Evolutionary conservation across 345 rosid species (phyloP).

Genomic region (Arabidopsis suecica): DNA sequence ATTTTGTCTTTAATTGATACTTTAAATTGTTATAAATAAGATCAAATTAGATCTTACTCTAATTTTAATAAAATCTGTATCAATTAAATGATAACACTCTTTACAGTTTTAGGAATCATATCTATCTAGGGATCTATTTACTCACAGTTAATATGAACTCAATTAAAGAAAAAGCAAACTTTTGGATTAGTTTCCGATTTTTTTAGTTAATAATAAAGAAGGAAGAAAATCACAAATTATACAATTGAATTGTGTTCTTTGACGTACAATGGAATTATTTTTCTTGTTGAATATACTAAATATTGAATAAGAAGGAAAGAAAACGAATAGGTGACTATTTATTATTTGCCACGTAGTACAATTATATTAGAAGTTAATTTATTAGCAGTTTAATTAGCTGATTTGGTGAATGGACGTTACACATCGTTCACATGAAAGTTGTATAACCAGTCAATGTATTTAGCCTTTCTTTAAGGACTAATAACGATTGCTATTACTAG

Average conservation of each 20-base stretch:
- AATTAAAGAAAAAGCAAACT: not conserved
- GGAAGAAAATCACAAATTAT: not conserved
- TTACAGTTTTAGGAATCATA: not conserved
- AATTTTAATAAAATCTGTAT: constrained; percentile 2
- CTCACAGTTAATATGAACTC: not conserved
- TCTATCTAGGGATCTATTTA: constrained; percentile 7
- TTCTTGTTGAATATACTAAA: not conserved
- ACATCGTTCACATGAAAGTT: constrained; percentile 7
- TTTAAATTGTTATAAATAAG: not conserved
- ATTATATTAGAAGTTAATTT: not conserved
- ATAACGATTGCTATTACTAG: not conserved
- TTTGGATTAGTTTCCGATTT: not conserved
- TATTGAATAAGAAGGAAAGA: not conserved
- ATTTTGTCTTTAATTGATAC: constrained; percentile 20
- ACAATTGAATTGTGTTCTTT: not conserved
- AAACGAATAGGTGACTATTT: not conserved
- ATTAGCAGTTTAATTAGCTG: not conserved
- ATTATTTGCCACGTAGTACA: not conserved
- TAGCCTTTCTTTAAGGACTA: not conserved
- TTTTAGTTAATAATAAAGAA: not conserved
- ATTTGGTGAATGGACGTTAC: constrained; percentile 8
- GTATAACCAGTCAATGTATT: not conserved
- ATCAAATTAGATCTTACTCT: constrained; percentile 1
- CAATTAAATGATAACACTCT: constrained; percentile 4
- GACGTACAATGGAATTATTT: not conserved